A percentile compares a stretch with the other conserved stretches of the same genome.
Conservation (phyloP, 352 stramenopile genomes). For the Phytopythium boreale region DNA sequence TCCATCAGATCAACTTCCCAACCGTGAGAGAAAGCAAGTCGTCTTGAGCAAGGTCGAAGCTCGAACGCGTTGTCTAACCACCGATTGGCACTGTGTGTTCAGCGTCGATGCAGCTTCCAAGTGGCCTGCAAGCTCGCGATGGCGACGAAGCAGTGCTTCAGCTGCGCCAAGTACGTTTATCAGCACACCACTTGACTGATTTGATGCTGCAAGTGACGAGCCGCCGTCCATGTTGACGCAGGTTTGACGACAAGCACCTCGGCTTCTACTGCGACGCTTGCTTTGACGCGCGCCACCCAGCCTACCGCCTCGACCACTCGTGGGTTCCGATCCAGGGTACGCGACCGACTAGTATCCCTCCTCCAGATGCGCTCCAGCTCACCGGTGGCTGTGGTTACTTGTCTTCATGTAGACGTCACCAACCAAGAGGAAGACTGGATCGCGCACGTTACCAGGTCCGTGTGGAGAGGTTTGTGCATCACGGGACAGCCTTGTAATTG, state of each 20-base stretch:
- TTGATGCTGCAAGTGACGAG: neutral
- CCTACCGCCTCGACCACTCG: conserved; percentile 47
- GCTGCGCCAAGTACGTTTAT: conserved; percentile 51
- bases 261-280: conserved; percentile 73
- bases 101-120: conserved; percentile 57
- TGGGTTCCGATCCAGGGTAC: conserved; percentile 52
- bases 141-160: conserved; percentile 65
- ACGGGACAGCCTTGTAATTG: neutral
- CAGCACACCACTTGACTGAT: neutral
- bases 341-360: too few species aligned
- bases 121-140: conserved; percentile 36
- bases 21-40: conserved; percentile 6
- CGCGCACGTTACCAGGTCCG: conserved; percentile 47
- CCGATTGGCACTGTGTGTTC: neutral
- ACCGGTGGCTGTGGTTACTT: too few species aligned
- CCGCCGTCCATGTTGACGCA: conserved; percentile 10
- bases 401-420: conserved; percentile 26
- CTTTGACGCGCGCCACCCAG: conserved; percentile 50
- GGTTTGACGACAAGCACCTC: conserved; percentile 46
- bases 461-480: neutral
- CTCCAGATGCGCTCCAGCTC: too few species aligned
- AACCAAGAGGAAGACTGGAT: conserved; percentile 67
- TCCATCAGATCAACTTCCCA: conserved; percentile 18
- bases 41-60: neutral
- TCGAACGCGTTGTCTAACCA: too few species aligned